Evolutionary conservation across 2,329 filamentous ascomycete species (phyloP).

Genomic region (Arthrobotrys musiformis): DNA sequence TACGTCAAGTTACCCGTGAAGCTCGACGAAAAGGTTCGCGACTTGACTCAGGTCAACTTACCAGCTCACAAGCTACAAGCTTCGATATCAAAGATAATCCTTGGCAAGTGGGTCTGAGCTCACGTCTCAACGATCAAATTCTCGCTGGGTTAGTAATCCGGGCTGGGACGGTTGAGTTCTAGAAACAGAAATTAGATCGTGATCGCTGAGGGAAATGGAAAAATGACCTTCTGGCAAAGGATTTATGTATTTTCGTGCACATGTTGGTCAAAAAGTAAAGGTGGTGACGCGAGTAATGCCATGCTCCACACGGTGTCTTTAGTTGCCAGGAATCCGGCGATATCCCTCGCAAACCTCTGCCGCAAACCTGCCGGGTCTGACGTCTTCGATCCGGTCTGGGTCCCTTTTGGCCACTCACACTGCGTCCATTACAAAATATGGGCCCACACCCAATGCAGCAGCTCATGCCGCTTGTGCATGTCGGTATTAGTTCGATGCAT

Average conservation of each 20-base stretch:
- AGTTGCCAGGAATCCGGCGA: conserved; percentile 50
- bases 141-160: conserved; percentile 39
- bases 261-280: background rate
- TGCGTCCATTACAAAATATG: conserved; percentile 40
- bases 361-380: conserved; percentile 51
- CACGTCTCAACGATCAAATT: background rate
- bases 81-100: background rate
- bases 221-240: background rate
- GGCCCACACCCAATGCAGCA: conserved; percentile 37
- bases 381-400: conserved; percentile 47
- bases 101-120: conserved; percentile 17
- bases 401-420: conserved; percentile 29
- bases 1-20: background rate
- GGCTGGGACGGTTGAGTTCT: conserved; percentile 16
- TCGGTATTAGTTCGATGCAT: conserved; percentile 3
- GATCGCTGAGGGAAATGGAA: conserved; percentile 19
- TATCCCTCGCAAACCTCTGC: conserved; percentile 56
- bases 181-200: conserved; percentile 16
- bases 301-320: conserved; percentile 36
- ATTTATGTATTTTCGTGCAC: conserved; percentile 20
- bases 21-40: conserved; percentile 11
- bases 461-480: conserved; percentile 44
- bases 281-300: conserved; percentile 54
- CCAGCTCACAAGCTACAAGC: conserved; percentile 5
- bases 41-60: conserved; percentile 34